Base-by-base conservation (phyloP, 1,284 basidiomycete species). In the Hypsizygus ulmarius region DNA sequence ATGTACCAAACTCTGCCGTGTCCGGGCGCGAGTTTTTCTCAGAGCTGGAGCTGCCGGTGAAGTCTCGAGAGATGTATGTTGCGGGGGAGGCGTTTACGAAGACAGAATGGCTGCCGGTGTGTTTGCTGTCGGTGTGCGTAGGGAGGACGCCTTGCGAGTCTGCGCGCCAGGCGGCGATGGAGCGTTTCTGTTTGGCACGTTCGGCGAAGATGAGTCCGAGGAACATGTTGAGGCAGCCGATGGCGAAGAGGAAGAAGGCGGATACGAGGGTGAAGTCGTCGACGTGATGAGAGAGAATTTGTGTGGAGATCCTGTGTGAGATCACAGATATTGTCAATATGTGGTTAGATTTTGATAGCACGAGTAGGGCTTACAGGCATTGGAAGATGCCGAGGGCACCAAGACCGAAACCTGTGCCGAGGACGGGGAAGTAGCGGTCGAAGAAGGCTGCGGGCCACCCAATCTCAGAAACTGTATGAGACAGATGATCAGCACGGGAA, bases 301-400 rank as follows among this genome's bases (percentile, higher is more conserved):
- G 81, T 0, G 87, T 84, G 14, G 87, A 87, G 56, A 93, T 81
- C 6, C 79, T 81, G 48, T n/a, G n/a, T n/a, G 34, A 47, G 33
- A 18, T 19, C 6, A 33, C 7, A 15, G 49, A 7, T 29, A 43
- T 45, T 35, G 15, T 30, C 5, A n/a, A 28, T 11, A 27, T 16
- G n/a, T 9, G 39, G 5, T 15, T 29, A 39, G 30, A 25, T 5
- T 8, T 14, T 35, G 33, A 33, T 8, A 33, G 48, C 32, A 42
- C 28, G 39, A 25, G 25, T 12, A 25, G 6, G 57, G 63, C 82
- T 61, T 58, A 88, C 84, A 93, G 71, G 69, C 82, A 81, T 66
- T 95, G 86, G 61, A 93, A 84, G 50, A 89, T 78, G 15, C 92
- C 92, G 4, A 93, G 76, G 19, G 88, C 77, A 29, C 90, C 90